phyloP scores from a whole-genome alignment of 768 basidiomycete genomes.

The Kwoniella sp. region DNA sequence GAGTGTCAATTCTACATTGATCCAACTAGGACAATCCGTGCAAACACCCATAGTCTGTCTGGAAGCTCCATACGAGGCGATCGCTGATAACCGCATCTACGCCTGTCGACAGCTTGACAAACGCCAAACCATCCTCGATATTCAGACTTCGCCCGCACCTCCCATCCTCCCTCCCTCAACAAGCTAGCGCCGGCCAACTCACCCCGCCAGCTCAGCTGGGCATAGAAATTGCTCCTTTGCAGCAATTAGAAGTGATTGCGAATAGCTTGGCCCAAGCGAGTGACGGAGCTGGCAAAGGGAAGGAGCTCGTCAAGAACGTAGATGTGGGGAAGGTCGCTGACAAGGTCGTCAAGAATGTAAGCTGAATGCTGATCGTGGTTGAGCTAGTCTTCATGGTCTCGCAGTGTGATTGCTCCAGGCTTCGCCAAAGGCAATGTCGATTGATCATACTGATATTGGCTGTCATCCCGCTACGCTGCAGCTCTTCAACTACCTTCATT shows the following conservation, averaged over 20 bases:
- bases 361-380: too few species aligned
- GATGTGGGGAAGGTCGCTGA: slow-evolving; percentile 53
- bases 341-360: slow-evolving; percentile 55
- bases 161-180: slow-evolving; percentile 18
- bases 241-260: slow-evolving; percentile 35
- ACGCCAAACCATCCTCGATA: slow-evolving; percentile 48
- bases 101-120: slow-evolving; percentile 47
- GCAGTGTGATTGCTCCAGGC: neutral
- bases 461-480: slow-evolving; percentile 12
- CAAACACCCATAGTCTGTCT: too few species aligned
- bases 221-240: slow-evolving; percentile 51
- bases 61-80: neutral
- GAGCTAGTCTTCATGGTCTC: neutral
- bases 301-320: slow-evolving; percentile 30
- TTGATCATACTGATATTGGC: neutral
- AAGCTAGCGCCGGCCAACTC: neutral
- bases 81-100: neutral
- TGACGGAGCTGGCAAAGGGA: slow-evolving; percentile 31
- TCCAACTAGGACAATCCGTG: too few species aligned
- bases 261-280: slow-evolving; percentile 4
- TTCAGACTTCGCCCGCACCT: slow-evolving; percentile 48
- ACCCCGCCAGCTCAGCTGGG: slow-evolving; percentile 47
- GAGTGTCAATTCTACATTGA: too few species aligned
- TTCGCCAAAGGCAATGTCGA: neutral
- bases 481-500: slow-evolving; percentile 57